Evolutionary conservation across 2,329 filamentous ascomycete species (phyloP).

Genomic region (Ceratocystis alfenasii): DNA sequence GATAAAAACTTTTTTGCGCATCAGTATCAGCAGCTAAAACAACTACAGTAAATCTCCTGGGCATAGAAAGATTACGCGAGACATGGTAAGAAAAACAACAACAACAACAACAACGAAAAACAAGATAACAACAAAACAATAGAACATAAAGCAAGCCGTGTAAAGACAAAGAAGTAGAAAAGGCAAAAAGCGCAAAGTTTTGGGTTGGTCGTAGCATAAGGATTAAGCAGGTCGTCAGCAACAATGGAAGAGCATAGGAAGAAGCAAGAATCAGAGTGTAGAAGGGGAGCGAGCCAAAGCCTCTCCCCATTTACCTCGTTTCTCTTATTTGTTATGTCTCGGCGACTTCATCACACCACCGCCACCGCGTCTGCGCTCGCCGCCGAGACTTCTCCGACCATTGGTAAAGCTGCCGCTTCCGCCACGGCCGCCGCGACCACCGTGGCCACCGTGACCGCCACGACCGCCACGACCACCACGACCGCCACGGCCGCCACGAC

Average conservation of each 20-base stretch:
- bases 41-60: constrained; percentile 12
- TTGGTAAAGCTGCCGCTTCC: constrained; percentile 38
- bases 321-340: constrained; percentile 10
- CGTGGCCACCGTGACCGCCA: constrained; percentile 27
- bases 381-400: constrained; percentile 40
- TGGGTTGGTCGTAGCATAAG: constrained; percentile 2
- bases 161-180: constrained; percentile 5
- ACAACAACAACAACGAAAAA: background rate
- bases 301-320: background rate
- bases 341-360: constrained; percentile 34
- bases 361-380: constrained; percentile 33
- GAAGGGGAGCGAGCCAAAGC: background rate
- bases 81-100: background rate
- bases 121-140: background rate
- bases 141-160: background rate
- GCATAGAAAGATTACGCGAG: constrained; percentile 8
- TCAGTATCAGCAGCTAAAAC: constrained; percentile 2
- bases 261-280: constrained; percentile 6
- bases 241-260: constrained; percentile 3
- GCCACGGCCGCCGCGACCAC: constrained; percentile 32
- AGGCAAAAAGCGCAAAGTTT: constrained; percentile 11
- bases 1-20: constrained; percentile 15
- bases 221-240: constrained; percentile 11
- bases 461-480: constrained; percentile 29
- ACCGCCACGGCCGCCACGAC: constrained; percentile 31